These are phyloP conservation scores for Pelargonium nanum DNA, from an alignment of 345 rosid genomes.

Conservation along the genomic window DNA sequence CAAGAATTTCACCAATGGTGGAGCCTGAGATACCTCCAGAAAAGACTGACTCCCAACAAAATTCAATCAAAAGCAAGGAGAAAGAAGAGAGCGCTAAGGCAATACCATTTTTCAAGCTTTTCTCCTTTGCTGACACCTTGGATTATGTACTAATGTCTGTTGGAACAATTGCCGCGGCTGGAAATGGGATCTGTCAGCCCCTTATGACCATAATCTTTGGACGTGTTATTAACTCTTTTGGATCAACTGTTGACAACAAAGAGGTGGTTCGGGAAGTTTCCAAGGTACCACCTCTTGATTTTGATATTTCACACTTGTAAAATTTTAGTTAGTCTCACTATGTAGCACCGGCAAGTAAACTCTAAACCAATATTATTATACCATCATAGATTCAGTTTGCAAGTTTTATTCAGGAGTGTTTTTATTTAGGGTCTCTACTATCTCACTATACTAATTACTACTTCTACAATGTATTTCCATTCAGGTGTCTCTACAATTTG, in stretches of 20 bases:
- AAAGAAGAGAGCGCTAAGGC: slow-evolving; percentile 10
- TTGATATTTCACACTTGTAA: neutral
- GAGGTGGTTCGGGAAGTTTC: slow-evolving; percentile 27
- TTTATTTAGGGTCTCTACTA: slow-evolving; percentile 4
- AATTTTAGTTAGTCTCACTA: too few relatives aligned
- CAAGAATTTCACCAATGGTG: neutral
- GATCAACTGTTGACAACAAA: slow-evolving; percentile 27
- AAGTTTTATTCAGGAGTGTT: neutral
- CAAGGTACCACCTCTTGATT: slow-evolving; percentile 18
- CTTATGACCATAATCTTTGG: slow-evolving; percentile 55
- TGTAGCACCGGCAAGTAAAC: too few relatives aligned
- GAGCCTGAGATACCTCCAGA: neutral
- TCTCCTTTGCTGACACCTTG: slow-evolving; percentile 50
- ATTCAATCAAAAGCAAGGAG: slow-evolving; percentile 8
- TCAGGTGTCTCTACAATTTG: slow-evolving; percentile 55
- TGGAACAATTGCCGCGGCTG: slow-evolving; percentile 49
- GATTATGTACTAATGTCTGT: slow-evolving; percentile 46
- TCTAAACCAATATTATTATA: too few relatives aligned
- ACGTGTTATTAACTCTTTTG: slow-evolving; percentile 34
- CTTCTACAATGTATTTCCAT: neutral
- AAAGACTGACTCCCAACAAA: neutral
- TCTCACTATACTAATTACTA: neutral
- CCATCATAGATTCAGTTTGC: too few relatives aligned
- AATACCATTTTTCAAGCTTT: slow-evolving; percentile 36
- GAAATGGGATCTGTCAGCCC: slow-evolving; percentile 51